These are phyloP conservation scores for Halophytophthora batemanensis DNA, from an alignment of 352 stramenopile genomes.

Conservation along the genomic window DNA sequence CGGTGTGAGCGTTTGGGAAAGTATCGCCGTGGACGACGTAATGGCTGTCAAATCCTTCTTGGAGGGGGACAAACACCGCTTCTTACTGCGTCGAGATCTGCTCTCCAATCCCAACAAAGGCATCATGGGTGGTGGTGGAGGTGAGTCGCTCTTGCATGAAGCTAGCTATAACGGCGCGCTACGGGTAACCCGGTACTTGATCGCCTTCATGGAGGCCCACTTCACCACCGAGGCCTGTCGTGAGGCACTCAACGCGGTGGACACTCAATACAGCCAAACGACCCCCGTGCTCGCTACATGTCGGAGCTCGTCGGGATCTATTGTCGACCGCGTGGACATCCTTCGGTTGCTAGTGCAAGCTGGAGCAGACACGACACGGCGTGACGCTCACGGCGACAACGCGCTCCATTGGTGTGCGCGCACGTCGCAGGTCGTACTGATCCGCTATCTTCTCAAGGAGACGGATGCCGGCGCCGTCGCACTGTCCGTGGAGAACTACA, in stretches of 20 bases:
- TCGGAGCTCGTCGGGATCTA: slow-evolving; percentile 37
- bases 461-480: slow-evolving; percentile 51
- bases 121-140: slow-evolving; percentile 14
- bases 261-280: slow-evolving; percentile 47
- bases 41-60: slow-evolving; percentile 27
- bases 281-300: slow-evolving; percentile 64
- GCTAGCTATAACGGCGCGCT: slow-evolving; percentile 40
- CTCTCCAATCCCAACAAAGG: not conserved
- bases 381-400: slow-evolving; percentile 62
- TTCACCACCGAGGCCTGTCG: slow-evolving; percentile 27
- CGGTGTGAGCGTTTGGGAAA: slow-evolving; percentile 36
- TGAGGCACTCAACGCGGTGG: slow-evolving; percentile 36
- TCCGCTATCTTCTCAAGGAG: slow-evolving; percentile 58
- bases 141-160: slow-evolving; percentile 50
- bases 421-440: slow-evolving; percentile 38
- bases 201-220: slow-evolving; percentile 32
- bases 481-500: slow-evolving; percentile 48
- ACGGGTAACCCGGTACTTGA: slow-evolving; percentile 29
- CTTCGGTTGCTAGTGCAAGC: slow-evolving; percentile 43
- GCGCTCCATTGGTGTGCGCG: slow-evolving; percentile 68
- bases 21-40: slow-evolving; percentile 33
- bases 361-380: slow-evolving; percentile 36
- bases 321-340: slow-evolving; percentile 41
- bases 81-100: slow-evolving; percentile 35
- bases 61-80: slow-evolving; percentile 22